Percentiles rank a stretch among this genome's conserved stretches.
Evolutionary conservation across 495 filamentous ascomycete species (phyloP).

Genomic region (Letharia lupina): DNA sequence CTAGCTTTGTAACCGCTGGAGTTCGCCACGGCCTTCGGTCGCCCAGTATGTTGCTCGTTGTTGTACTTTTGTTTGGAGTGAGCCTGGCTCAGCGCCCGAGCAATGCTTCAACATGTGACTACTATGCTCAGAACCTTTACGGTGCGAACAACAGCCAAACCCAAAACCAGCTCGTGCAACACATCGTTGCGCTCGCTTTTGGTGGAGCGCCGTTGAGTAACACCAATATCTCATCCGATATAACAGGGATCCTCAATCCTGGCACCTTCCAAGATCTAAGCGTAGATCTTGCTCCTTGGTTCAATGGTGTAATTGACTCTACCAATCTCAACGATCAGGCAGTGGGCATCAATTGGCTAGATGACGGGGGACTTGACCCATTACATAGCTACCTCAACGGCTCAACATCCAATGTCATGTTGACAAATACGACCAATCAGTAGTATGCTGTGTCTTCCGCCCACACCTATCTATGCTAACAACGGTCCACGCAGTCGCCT

Average conservation of each 20-base stretch:
- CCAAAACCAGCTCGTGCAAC: constrained; percentile 42
- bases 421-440: constrained; percentile 46
- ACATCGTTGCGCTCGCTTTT: constrained; percentile 48
- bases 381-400: constrained; percentile 5
- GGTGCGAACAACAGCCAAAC: constrained; percentile 46
- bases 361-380: constrained; percentile 37
- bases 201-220: constrained; percentile 36
- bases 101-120: constrained; percentile 46
- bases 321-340: constrained; percentile 37
- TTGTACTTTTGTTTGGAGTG: neutral
- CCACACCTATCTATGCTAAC: neutral
- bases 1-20: too few relatives aligned
- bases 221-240: constrained; percentile 37
- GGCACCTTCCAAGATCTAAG: constrained; percentile 34
- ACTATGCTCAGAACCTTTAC: constrained; percentile 45
- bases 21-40: neutral
- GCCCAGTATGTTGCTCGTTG: constrained; percentile 4
- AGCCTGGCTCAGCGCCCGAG: constrained; percentile 36
- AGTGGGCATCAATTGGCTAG: constrained; percentile 45
- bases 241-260: constrained; percentile 45
- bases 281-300: constrained; percentile 47
- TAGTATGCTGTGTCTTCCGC: constrained; percentile 34
- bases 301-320: constrained; percentile 41
- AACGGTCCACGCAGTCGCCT: constrained; percentile 32
- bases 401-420: constrained; percentile 37